These are phyloP conservation scores for Cryphonectria carpinicola DNA, from an alignment of 2,329 filamentous ascomycete species.

Conservation along the genomic window DNA sequence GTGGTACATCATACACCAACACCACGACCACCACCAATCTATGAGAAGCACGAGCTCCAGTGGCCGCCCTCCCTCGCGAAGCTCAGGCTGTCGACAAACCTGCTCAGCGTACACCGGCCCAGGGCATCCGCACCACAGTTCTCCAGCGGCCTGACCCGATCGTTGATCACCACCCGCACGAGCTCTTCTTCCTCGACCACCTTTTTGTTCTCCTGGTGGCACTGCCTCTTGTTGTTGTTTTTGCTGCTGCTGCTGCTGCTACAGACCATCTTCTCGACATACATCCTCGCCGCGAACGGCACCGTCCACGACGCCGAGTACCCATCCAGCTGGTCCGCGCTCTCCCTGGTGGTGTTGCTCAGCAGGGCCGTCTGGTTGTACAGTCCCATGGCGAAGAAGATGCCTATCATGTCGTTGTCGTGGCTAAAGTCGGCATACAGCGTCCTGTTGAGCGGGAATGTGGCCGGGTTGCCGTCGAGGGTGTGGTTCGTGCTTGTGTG, in stretches of 20 bases:
- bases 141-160: constrained; percentile 73
- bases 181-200: constrained; percentile 59
- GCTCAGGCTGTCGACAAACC: constrained; percentile 74
- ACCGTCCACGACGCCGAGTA: constrained; percentile 80
- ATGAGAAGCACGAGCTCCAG: constrained; percentile 69
- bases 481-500: constrained; percentile 78
- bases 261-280: constrained; percentile 87
- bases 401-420: constrained; percentile 82
- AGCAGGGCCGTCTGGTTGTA: constrained; percentile 68
- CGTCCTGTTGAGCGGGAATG: constrained; percentile 71
- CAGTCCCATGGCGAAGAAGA: constrained; percentile 77
- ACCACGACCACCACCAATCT: neutral
- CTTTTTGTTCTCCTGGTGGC: neutral
- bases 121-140: constrained; percentile 71
- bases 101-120: constrained; percentile 70
- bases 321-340: constrained; percentile 54
- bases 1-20: too few species aligned
- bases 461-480: constrained; percentile 66
- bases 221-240: too few species aligned
- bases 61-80: constrained; percentile 74
- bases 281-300: constrained; percentile 79
- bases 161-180: constrained; percentile 82
- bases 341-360: constrained; percentile 49
- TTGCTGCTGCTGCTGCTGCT: neutral
- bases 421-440: constrained; percentile 92